Base-by-base conservation (phyloP, 2,329 filamentous ascomycete species). In the Cercospora nicotianae region DNA sequence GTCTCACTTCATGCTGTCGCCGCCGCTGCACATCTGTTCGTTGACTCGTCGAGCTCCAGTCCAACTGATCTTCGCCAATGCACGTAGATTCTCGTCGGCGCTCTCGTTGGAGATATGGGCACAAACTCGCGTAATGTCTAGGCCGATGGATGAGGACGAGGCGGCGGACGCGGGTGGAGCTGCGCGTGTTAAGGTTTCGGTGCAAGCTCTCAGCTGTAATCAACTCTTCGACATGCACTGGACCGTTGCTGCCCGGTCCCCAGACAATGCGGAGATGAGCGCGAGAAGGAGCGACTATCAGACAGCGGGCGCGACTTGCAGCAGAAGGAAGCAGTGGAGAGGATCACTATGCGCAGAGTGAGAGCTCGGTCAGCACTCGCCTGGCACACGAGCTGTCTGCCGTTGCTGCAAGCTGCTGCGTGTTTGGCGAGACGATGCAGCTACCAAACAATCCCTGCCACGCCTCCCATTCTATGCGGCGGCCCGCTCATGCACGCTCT, bases 181-280 rank as follows among this genome's bases (percentile, higher is more conserved):
- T 60, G 95, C 98, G 69, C 95, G 95, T 93, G 86, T 99, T 74
- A 99, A 95, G 68, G 95, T 95, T 70, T 96, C 92, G 80, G 48
- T 36, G 55, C 55, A 59, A 59, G 55, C 55, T 33, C 55, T 2
- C 28, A 59, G 31, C 55, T 18, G 55, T 59, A n/a, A 36, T 69
- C 92, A 94, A 72, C 91, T 94, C 71, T 95, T 99, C 77, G 94
- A 59, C 95, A 4, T 84, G 97, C 78, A 99, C 95, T 1, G 92
- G 91, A 79, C 95, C 36, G 3, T 85, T 99, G 12, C 95, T 99
- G 76, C 87, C 99, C 65, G 20, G 23, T 53, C 12, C 23, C 48
- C 23, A 20, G 48, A 53, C 48, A 13, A 7, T 13, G 23, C 23
- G 23, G 23, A 53, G 48, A 53, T 20, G 48, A 53, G 23, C 9